phyloP scores from a whole-genome alignment of 1,284 basidiomycete species.

The Pseudozyma thailandica region DNA sequence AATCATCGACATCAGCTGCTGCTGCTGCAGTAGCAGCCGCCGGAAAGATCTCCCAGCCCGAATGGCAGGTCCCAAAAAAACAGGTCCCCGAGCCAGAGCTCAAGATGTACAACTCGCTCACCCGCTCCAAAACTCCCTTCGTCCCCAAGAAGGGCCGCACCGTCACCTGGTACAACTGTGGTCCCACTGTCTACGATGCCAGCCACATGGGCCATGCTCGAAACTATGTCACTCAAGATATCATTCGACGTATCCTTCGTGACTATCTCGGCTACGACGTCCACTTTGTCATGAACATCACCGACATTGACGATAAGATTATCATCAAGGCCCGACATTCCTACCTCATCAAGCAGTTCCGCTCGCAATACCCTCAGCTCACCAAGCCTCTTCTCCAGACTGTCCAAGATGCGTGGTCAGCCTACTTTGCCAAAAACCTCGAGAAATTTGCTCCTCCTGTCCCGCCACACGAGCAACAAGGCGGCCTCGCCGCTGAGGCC shows the following conservation, averaged over 20 bases:
- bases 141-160: constrained; percentile 81
- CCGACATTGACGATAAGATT: constrained; percentile 99
- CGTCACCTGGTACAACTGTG: constrained; percentile 98
- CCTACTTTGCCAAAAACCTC: constrained; percentile 61
- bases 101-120: constrained; percentile 93
- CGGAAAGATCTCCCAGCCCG: constrained; percentile 37
- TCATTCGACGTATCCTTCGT: constrained; percentile 88
- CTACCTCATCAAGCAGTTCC: constrained; percentile 72
- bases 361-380: constrained; percentile 49
- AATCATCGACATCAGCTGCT: constrained; percentile 19
- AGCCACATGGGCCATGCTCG: constrained; percentile 99
- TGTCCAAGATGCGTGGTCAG: constrained; percentile 58
- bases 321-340: constrained; percentile 64
- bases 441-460: constrained; percentile 59
- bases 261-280: constrained; percentile 98
- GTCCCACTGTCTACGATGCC: constrained; percentile 98
- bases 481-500: constrained; percentile 38
- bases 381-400: constrained; percentile 48
- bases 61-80: constrained; percentile 42
- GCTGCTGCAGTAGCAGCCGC: constrained; percentile 9
- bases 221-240: constrained; percentile 98
- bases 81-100: constrained; percentile 70
- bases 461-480: constrained; percentile 54
- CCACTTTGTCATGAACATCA: constrained; percentile 99
- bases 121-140: constrained; percentile 82